These are phyloP conservation scores for Plicaturopsis crispa DNA, from an alignment of 768 basidiomycete genomes.

Conservation along the genomic window DNA sequence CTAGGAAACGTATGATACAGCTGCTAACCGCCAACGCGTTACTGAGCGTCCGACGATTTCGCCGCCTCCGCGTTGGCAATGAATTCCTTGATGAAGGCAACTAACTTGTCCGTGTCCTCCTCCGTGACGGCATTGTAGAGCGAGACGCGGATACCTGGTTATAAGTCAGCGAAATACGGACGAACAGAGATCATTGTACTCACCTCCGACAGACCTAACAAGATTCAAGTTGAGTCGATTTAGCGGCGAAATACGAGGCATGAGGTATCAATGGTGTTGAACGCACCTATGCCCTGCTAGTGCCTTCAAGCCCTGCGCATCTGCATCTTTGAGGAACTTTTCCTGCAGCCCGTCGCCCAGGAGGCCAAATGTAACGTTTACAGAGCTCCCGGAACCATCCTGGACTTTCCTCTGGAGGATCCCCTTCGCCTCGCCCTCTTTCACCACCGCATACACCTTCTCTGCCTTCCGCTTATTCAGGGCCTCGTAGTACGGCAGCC, in stretches of 20 bases:
- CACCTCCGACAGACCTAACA: conserved; percentile 48
- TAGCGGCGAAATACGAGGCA: conserved; percentile 1
- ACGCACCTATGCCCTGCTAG: conserved; percentile 89
- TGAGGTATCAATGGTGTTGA: background rate
- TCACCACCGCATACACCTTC: conserved; percentile 68
- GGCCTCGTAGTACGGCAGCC: conserved; percentile 55
- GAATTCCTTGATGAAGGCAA: conserved; percentile 56
- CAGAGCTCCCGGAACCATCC: conserved; percentile 78
- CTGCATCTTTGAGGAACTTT: conserved; percentile 75
- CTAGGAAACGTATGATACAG: too few relatives aligned
- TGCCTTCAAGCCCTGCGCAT: conserved; percentile 71
- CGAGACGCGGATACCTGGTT: conserved; percentile 68
- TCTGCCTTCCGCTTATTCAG: conserved; percentile 67
- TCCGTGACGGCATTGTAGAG: conserved; percentile 87
- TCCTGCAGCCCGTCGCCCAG: conserved; percentile 65
- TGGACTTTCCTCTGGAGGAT: conserved; percentile 67
- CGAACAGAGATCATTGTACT: conserved; percentile 5
- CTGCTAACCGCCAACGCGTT: too few relatives aligned
- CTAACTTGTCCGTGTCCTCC: conserved; percentile 55
- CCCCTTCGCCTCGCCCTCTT: conserved; percentile 63
- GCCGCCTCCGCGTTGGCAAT: too few relatives aligned
- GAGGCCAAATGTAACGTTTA: conserved; percentile 90
- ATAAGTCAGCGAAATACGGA: conserved; percentile 1
- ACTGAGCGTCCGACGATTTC: too few relatives aligned
- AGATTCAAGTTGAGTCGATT: background rate